Base-by-base conservation (phyloP, 345 rosid species). In the Acer yangbiense region DNA sequence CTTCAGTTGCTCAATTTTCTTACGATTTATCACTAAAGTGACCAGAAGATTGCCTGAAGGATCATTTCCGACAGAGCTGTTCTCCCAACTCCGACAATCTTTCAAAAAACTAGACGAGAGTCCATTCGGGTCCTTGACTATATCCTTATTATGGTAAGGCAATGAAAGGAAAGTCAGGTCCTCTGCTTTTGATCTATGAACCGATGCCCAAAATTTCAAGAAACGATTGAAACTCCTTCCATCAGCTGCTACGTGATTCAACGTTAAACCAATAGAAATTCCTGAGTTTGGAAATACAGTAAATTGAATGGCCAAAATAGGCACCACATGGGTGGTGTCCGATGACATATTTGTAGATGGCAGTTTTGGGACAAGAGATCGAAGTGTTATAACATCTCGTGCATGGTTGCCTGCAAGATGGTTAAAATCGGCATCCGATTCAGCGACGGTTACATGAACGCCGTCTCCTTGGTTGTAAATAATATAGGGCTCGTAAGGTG, bases 241-340 rank as follows among this genome's bases (percentile, higher is more conserved):
- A 68, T 87, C 90, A 44, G 67, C 80, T 13, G 46, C 82, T 25
- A 78, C 83, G 48, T 82, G 85, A 60, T 54, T 54, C 20, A 69
- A 12, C 2, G 55, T 60, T 23, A 74, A 35, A 9, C 87, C 88
- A 20, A 86, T 64, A 3, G 88, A 86, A 13, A 86, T 21, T n/a
- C 90, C 88, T 0, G 23, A 32, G 41, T 78, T 77, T 9, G 89
- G 85, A 72, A 86, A 85, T 25, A 86, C 46, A 0, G 85, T 85
- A 55, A 84, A 64, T 46, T 83, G 86, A 1, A 87, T 29, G 11
- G 76, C 81, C 73, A 77, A 18, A 39, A 61, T 55, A 8, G 86
- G 86, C n/a, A 79, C 0, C 10, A 68, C 71, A 1, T 13, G 76
- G 0, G 58, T 76, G 1, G 48, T 74, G 8, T 74, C 77, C 39